Conservation (phyloP, 140 eudicot species). For the Ambrosia hybrid region DNA sequence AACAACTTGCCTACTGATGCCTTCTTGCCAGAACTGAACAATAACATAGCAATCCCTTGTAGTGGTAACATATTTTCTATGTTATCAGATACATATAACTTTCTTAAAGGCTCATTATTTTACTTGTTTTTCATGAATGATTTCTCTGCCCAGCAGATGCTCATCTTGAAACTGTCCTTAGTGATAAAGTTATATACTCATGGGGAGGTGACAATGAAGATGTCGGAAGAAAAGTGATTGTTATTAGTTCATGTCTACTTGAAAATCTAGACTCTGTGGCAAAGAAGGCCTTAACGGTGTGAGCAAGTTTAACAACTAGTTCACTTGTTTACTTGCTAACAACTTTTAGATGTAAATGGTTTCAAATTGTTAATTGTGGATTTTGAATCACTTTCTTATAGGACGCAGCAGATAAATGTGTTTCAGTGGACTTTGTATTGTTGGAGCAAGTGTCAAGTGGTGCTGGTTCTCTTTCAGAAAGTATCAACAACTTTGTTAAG, state of each 20-base stretch:
- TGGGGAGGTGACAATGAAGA: slow-evolving; percentile 64
- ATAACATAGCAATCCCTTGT: slow-evolving; percentile 46
- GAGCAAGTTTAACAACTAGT: slow-evolving; percentile 23
- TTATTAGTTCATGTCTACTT: slow-evolving; percentile 54
- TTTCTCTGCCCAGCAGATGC: slow-evolving; percentile 40
- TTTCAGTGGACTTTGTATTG: slow-evolving; percentile 71
- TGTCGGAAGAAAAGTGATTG: slow-evolving; percentile 67
- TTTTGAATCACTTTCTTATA: slow-evolving; percentile 30
- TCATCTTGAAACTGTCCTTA: slow-evolving; percentile 61
- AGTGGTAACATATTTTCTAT: slow-evolving; percentile 35
- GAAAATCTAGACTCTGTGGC: slow-evolving; percentile 52
- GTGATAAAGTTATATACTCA: slow-evolving; percentile 59
- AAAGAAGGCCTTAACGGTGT: slow-evolving; percentile 69
- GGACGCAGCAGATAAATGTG: slow-evolving; percentile 90
- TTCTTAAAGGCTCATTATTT: not conserved
- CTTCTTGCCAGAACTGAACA: slow-evolving; percentile 51
- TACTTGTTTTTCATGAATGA: not conserved
- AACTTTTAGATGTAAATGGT: slow-evolving; percentile 11
- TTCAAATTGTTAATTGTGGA: not conserved
- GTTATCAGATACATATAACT: not conserved
- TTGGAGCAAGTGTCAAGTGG: slow-evolving; percentile 58
- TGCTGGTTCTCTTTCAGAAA: slow-evolving; percentile 46
- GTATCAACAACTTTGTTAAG: slow-evolving; percentile 52
- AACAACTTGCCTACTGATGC: slow-evolving; percentile 74
- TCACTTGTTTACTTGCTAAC: slow-evolving; percentile 1